A percentile compares a stretch with the other conserved stretches of the same genome.
Evolutionary conservation across 352 stramenopile genomes (phyloP).

Genomic region (Phytophthora ramorum): DNA sequence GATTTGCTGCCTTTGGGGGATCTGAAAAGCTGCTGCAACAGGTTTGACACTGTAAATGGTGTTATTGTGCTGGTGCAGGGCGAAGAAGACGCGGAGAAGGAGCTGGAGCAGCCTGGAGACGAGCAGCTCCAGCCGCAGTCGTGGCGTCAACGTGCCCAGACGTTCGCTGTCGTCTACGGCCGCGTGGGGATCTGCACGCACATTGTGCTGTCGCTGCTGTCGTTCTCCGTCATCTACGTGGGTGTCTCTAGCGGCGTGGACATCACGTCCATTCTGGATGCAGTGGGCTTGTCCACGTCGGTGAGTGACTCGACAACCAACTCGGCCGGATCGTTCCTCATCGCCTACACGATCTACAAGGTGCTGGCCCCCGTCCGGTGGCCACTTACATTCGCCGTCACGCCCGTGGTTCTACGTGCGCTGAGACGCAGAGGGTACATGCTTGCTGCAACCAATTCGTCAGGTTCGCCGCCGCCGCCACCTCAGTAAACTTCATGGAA

Average conservation of each 20-base stretch:
- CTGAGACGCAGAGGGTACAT: conserved; percentile 80
- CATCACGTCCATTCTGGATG: conserved; percentile 58
- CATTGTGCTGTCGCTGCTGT: conserved; percentile 75
- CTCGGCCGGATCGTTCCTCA: conserved; percentile 77
- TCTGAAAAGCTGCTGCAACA: not conserved
- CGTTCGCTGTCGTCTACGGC: conserved; percentile 84
- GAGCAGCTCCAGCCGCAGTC: conserved; percentile 31
- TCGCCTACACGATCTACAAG: conserved; percentile 88
- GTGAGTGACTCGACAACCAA: conserved; percentile 57
- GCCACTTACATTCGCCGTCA: conserved; percentile 84
- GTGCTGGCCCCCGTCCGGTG: conserved; percentile 75
- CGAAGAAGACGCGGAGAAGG: conserved; percentile 19
- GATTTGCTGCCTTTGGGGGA: not conserved
- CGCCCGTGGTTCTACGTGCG: conserved; percentile 76
- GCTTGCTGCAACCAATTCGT: conserved; percentile 42
- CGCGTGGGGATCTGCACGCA: conserved; percentile 81
- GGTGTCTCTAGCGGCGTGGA: conserved; percentile 77
- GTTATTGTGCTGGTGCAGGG: not conserved
- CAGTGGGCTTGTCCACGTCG: conserved; percentile 48
- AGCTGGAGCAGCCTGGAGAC: conserved; percentile 24
- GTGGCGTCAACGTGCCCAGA: conserved; percentile 79
- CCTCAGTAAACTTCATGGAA: conserved; percentile 18
- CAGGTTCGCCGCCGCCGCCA: conserved; percentile 19
- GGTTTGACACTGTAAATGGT: not conserved
- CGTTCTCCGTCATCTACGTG: conserved; percentile 80